These are phyloP conservation scores for Phytopythium chamaehyphon DNA, from an alignment of 352 stramenopile genomes.

Conservation along the genomic window DNA sequence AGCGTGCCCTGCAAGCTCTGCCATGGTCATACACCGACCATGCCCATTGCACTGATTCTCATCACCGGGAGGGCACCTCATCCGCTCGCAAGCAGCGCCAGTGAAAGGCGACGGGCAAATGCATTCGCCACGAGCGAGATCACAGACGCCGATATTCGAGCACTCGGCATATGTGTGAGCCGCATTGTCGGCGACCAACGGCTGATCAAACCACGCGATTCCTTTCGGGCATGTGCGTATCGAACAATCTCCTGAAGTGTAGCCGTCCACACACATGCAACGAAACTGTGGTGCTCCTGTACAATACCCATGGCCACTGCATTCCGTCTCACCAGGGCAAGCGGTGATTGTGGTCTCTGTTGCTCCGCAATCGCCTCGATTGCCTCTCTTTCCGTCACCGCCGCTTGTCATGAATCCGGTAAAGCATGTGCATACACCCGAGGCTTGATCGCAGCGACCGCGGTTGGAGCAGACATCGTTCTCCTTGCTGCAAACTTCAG, in stretches of 20 bases:
- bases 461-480: conserved; percentile 81
- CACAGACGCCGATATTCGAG: conserved; percentile 67
- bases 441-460: conserved; percentile 59
- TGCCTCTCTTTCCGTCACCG: conserved; percentile 39
- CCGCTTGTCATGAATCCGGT: conserved; percentile 71
- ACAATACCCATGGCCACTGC: conserved; percentile 76
- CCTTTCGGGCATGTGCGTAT: conserved; percentile 57
- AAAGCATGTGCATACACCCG: conserved; percentile 87
- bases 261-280: conserved; percentile 59
- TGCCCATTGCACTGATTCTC: conserved; percentile 54
- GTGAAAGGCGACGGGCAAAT: conserved; percentile 57
- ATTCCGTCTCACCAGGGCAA: conserved; percentile 56
- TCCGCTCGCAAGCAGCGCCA: conserved; percentile 62
- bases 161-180: conserved; percentile 52
- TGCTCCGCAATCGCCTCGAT: conserved; percentile 71
- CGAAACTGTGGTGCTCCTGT: conserved; percentile 59
- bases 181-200: conserved; percentile 34
- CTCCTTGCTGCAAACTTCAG: conserved; percentile 88
- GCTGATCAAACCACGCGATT: conserved; percentile 70
- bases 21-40: conserved; percentile 68
- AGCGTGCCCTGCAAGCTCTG: conserved; percentile 46
- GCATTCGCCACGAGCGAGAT: conserved; percentile 57
- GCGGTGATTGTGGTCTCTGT: conserved; percentile 41
- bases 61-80: conserved; percentile 59
- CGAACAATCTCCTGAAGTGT: conserved; percentile 64